phyloP scores from a whole-genome alignment of 495 filamentous ascomycete species.

The Parathielavia appendiculata region DNA sequence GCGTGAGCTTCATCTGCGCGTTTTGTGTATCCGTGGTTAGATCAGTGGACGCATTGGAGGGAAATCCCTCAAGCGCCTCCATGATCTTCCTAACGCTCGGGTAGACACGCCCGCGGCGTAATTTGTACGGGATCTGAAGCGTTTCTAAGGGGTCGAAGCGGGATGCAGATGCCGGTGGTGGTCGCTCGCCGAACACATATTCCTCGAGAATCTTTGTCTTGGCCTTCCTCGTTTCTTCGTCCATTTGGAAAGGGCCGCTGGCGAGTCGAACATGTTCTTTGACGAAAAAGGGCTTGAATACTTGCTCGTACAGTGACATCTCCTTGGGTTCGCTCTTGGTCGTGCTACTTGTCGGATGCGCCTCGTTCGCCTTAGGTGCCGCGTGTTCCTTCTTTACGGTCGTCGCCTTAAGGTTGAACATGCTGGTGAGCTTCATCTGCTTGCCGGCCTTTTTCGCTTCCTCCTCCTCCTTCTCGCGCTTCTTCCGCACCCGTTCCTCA shows the following conservation, averaged over 20 bases:
- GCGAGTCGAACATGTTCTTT: slow-evolving; percentile 63
- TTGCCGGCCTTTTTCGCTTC: slow-evolving; percentile 60
- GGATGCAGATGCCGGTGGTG: slow-evolving; percentile 25
- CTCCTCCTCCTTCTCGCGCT: slow-evolving; percentile 55
- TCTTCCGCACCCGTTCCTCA: slow-evolving; percentile 57
- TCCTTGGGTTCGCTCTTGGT: slow-evolving; percentile 27
- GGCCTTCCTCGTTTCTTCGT: slow-evolving; percentile 49
- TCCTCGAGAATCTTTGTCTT: slow-evolving; percentile 49
- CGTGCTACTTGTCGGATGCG: slow-evolving; percentile 17
- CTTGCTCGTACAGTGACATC: slow-evolving; percentile 60
- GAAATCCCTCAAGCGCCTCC: slow-evolving; percentile 25
- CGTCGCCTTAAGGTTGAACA: slow-evolving; percentile 46
- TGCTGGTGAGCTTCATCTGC: slow-evolving; percentile 46
- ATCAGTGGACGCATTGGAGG: slow-evolving; percentile 25
- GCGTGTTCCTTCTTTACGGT: slow-evolving; percentile 33
- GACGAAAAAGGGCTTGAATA: slow-evolving; percentile 74
- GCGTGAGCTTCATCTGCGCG: slow-evolving; percentile 40
- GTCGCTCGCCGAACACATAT: slow-evolving; percentile 36
- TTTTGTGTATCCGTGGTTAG: slow-evolving; percentile 42
- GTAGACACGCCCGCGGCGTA: slow-evolving; percentile 47
- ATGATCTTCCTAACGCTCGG: slow-evolving; percentile 65
- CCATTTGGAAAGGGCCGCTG: slow-evolving; percentile 44
- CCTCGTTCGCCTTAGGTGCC: slow-evolving; percentile 18
- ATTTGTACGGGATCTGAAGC: slow-evolving; percentile 54
- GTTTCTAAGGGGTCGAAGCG: slow-evolving; percentile 52